These are phyloP conservation scores for Aspergillus texensis DNA, from an alignment of 2,329 filamentous ascomycete genomes.

Conservation along the genomic window DNA sequence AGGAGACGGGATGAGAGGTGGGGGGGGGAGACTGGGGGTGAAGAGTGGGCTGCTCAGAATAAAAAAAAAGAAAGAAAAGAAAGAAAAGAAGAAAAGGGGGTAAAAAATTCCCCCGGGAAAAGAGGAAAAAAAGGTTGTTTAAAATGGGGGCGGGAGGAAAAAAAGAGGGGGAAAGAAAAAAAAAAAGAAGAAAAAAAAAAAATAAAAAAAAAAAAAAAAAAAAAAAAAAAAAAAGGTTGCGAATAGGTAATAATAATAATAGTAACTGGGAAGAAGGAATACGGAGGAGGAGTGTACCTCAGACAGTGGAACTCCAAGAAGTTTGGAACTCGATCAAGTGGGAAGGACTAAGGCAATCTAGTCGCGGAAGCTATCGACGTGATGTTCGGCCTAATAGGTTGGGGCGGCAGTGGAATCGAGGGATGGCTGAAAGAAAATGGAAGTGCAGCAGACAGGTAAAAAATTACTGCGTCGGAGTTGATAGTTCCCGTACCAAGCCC, in stretches of 20 bases:
- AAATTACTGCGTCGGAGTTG: conserved; percentile 2
- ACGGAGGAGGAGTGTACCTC: conserved; percentile 1
- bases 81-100: no score
- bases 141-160: no score
- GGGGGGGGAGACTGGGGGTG: no score
- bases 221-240: conserved; percentile 1
- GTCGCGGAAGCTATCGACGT: conserved; percentile 19
- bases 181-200: no score
- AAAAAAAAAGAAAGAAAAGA: no score
- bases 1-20: no score
- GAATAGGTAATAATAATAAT: conserved; percentile 5
- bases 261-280: conserved; percentile 2
- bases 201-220: no score
- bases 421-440: background rate
- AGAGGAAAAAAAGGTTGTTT: no score
- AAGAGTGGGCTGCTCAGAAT: no score
- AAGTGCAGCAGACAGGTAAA: conserved; percentile 1
- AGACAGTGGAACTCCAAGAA: conserved; percentile 6
- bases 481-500: background rate
- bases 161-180: no score
- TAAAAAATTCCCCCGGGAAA: no score
- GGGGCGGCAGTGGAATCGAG: conserved; percentile 8
- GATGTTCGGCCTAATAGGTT: conserved; percentile 11
- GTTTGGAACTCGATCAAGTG: conserved; percentile 14
- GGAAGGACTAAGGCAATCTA: conserved; percentile 12